These are phyloP conservation scores for Ophiostoma triangulosporum DNA, from an alignment of 2,329 filamentous ascomycete species.

Conservation along the genomic window DNA sequence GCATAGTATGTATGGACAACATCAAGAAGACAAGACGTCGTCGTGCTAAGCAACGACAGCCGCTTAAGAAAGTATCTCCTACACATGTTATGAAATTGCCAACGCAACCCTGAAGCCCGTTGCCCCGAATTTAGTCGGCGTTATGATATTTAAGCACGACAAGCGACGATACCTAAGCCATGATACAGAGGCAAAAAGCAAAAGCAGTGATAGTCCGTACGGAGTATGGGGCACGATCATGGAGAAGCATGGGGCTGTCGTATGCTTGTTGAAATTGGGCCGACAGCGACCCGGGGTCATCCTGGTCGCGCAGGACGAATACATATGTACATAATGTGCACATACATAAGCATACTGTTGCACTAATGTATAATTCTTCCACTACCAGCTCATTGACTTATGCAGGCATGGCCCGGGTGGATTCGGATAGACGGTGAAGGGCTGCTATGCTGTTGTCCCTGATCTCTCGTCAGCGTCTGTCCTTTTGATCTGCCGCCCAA, in stretches of 20 bases:
- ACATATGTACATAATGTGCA: neutral
- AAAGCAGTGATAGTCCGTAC: neutral
- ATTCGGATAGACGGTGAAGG: slow-evolving; percentile 4
- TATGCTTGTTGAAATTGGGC: neutral
- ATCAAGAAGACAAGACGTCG: too few relatives aligned
- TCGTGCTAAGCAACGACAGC: too few relatives aligned
- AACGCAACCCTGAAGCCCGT: too few relatives aligned
- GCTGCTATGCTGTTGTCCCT: neutral
- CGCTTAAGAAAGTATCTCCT: too few relatives aligned
- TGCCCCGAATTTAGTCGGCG: too few relatives aligned
- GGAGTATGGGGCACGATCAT: neutral
- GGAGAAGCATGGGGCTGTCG: neutral
- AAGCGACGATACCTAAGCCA: too few relatives aligned
- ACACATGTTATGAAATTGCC: too few relatives aligned
- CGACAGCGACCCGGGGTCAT: neutral
- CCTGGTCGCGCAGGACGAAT: neutral
- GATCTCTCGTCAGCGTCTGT: too few relatives aligned
- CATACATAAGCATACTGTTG: too few relatives aligned
- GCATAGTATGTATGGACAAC: too few relatives aligned
- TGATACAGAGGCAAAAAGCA: neutral
- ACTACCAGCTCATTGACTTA: neutral
- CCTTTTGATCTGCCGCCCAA: neutral
- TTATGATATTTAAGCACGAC: too few relatives aligned
- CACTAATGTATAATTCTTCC: neutral
- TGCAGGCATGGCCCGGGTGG: slow-evolving; percentile 4